Base-by-base conservation (phyloP, 2,329 filamentous ascomycete genomes). In the Nigrospora oryzae region DNA sequence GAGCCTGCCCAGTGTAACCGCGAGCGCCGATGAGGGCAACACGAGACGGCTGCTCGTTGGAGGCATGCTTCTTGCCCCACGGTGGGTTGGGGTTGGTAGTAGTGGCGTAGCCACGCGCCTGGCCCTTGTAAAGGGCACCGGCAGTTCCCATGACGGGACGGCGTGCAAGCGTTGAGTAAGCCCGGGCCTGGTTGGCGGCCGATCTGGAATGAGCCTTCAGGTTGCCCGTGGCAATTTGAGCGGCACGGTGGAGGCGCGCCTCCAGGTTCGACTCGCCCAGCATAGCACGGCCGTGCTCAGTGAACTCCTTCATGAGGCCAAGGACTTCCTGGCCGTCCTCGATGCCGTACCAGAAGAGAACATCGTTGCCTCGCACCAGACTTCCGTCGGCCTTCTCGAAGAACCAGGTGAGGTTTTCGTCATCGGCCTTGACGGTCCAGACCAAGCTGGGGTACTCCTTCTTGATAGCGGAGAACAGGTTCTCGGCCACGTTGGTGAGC, bases 381-480 rank as follows among this genome's bases (percentile, higher is more conserved):
- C 88, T 95, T 46, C 93, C 91, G 55, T 96, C 89, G 11, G 91
- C 86, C 75, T 95, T 95, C 67, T 95, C 90, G 55, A 95, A 94
- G 74, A 97, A 96, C 93, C 91, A 97, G 11, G 89, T 90, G 56
- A 97, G 73, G 64, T 97, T 96, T 75, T 97, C 91, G 57, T 97
- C 90, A 54, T 94, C 86, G 59, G 90, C 85, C 70, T 87, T 91
- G 49, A 96, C 91, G n/a, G 89, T 95, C 91, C 90, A 98, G 51
- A 89, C 86, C 52, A 97, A 75, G 68, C 85, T 89, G 45, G 89
- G 83, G 64, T 90, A 86, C 60, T 96, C 91, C 67, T 95, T 94
- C 75, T 91, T 94, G 63, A 97, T 86, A 50, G 86, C 85, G 51
- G 85, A 81, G 64, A 97, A 95, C 46, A 97, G 86, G 59, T 97